Conservation (phyloP, 75 land plant species). For the Cryptomeria japonica region DNA sequence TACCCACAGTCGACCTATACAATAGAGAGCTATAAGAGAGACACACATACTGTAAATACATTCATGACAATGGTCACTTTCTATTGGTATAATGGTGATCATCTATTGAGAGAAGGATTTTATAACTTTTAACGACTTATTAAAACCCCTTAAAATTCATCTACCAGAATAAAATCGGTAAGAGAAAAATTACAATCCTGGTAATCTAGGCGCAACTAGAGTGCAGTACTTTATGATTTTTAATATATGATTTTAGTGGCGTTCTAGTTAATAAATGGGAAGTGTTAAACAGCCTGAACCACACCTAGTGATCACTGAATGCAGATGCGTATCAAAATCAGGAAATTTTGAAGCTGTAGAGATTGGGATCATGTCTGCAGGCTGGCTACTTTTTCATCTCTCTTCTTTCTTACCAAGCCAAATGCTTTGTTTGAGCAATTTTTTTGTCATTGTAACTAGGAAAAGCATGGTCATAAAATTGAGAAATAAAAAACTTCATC, state of each 20-base stretch:
- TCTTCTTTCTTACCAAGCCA: neutral
- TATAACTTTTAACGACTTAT: too few relatives aligned
- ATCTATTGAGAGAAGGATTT: neutral
- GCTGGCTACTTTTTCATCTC: too few relatives aligned
- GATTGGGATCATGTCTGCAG: neutral
- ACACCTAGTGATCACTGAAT: too few relatives aligned
- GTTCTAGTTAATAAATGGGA: too few relatives aligned
- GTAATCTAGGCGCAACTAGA: neutral
- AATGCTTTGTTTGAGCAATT: too few relatives aligned
- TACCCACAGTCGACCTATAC: too few relatives aligned
- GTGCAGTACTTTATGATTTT: too few relatives aligned
- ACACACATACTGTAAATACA: too few relatives aligned
- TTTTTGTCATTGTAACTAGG: neutral
- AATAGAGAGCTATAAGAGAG: too few relatives aligned
- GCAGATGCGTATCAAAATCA: too few relatives aligned
- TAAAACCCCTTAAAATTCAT: neutral
- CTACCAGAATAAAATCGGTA: neutral
- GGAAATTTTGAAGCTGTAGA: neutral
- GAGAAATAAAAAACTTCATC: neutral
- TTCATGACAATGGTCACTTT: neutral
- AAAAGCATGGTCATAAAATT: neutral
- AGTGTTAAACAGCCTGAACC: too few relatives aligned
- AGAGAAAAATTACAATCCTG: neutral
- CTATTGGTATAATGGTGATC: neutral
- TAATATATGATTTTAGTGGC: too few relatives aligned